These are phyloP conservation scores for Penicillium sp. DNA, from an alignment of 2,329 filamentous ascomycete genomes.

Conservation along the genomic window DNA sequence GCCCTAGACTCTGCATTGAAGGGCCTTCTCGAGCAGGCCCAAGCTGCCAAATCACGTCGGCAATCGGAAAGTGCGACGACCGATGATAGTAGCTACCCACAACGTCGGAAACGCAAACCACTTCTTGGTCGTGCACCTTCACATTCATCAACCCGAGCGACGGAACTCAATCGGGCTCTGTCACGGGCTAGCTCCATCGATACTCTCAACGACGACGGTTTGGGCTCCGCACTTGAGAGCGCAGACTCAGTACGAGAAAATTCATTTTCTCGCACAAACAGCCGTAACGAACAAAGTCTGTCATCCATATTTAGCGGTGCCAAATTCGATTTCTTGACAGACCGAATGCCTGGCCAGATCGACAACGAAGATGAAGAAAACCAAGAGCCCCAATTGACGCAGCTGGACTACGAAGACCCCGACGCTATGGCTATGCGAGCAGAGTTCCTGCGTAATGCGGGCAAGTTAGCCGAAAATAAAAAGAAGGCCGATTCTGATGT, in stretches of 20 bases:
- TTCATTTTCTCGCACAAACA: conserved; percentile 33
- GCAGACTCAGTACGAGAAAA: conserved; percentile 24
- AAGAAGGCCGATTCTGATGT: conserved; percentile 20
- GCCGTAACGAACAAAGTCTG: conserved; percentile 35
- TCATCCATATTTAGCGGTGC: conserved; percentile 37
- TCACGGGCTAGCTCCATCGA: conserved; percentile 56
- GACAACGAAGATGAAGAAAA: conserved; percentile 38
- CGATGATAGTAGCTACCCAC: conserved; percentile 26
- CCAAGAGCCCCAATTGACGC: conserved; percentile 49
- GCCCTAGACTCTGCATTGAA: conserved; percentile 45
- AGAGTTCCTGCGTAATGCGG: conserved; percentile 52
- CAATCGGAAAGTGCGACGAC: conserved; percentile 26
- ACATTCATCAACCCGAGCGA: conserved; percentile 38
- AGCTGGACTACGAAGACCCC: conserved; percentile 53
- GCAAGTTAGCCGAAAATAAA: conserved; percentile 48
- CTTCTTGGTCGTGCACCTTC: conserved; percentile 50
- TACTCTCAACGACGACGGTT: conserved; percentile 51
- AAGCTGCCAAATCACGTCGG: conserved; percentile 38
- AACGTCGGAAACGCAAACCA: conserved; percentile 38
- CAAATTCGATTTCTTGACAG: conserved; percentile 37
- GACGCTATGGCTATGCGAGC: conserved; percentile 61
- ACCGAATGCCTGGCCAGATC: conserved; percentile 25
- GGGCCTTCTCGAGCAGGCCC: conserved; percentile 47
- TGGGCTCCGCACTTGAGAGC: conserved; percentile 42
- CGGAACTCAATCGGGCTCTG: conserved; percentile 27